Base-by-base conservation (phyloP, 2,329 filamentous ascomycete species). In the Penicillium glabrum region DNA sequence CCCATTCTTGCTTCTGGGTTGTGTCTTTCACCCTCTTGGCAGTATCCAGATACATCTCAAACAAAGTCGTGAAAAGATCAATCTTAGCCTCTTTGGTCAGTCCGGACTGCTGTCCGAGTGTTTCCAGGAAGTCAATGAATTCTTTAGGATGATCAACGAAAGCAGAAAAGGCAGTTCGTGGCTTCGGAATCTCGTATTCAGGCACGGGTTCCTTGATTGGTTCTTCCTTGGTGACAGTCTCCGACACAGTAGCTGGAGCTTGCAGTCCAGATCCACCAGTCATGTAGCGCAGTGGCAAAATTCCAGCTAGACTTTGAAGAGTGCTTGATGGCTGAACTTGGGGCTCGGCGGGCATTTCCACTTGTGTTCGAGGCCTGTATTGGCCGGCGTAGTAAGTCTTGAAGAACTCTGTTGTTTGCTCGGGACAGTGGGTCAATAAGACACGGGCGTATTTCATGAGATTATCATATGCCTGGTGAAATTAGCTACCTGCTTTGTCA, bases 41-140 rank as follows among this genome's bases (percentile, higher is more conserved):
- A 66, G 92, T 95, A 73, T 96, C 90, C 9, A 99, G 80, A 70
- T 98, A 99, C 89, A 99, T 98, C 74, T 99, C 96, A 69, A 99
- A 98, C 14, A 99, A 75, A 0, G 96, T 97, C 0, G 93, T 98
- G 69, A 95, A 95, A 16, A 99, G 82, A 72, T 99, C 96, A 1
- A 88, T 84, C 61, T 87, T 89, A 70, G 97, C 90, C 9, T 86
- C 83, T 35, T 89, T 82, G 21, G 86, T 86, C n/a, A 96, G 75
- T 23, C 84, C 82, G 21, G 86, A 80, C 56, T 92, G 88, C 49
- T 87, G 79, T 5, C 96, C 83, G 59, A 93, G 93, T 5, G 92
- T 91, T 75, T 99, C 93, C 0, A 99, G 81, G 70, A 99, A 99
- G 16, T 86, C 80, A 60, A 98, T 93, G 66, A 99, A 98, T 68